phyloP scores from a whole-genome alignment of 2,329 filamentous ascomycete species.

The Alternaria viburni region DNA sequence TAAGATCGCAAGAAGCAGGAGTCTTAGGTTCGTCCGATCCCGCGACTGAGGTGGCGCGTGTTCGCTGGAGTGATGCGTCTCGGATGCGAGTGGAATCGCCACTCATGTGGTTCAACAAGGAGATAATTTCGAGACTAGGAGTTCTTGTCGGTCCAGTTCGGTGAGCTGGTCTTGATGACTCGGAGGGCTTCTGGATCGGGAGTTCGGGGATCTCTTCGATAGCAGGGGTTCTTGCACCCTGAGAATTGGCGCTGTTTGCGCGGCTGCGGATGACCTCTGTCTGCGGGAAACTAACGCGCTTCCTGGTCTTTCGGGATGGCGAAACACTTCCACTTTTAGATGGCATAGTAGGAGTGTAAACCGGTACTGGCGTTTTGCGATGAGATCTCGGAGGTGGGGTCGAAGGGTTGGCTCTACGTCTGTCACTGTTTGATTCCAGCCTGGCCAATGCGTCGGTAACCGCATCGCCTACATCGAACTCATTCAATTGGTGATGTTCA shows the following conservation, averaged over 20 bases:
- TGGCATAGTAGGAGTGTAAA: neutral
- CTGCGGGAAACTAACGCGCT: conserved; percentile 9
- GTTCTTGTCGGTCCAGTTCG: neutral
- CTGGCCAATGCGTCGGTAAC: conserved; percentile 27
- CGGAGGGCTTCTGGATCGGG: neutral
- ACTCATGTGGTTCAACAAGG: conserved; percentile 16
- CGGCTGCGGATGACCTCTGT: neutral
- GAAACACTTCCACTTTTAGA: neutral
- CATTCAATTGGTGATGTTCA: conserved; percentile 24
- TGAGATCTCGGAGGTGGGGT: conserved; percentile 6
- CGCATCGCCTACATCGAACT: conserved; percentile 22
- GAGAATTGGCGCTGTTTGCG: neutral
- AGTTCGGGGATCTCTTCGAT: neutral
- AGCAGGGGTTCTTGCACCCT: neutral
- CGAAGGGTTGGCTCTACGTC: conserved; percentile 5
- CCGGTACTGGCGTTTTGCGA: neutral
- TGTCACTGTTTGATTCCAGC: conserved; percentile 26
- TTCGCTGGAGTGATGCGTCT: conserved; percentile 19
- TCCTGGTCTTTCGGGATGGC: neutral
- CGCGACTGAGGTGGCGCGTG: neutral
- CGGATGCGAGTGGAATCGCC: conserved; percentile 13
- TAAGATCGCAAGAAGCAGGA: neutral
- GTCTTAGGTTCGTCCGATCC: neutral
- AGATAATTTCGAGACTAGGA: conserved; percentile 29
- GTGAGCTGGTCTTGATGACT: neutral